Percentiles rank a stretch among this genome's conserved stretches.
Evolutionary conservation across 192 early-diverging fungal genomes (phyloP).

Genomic region (Dispira parvispora): DNA sequence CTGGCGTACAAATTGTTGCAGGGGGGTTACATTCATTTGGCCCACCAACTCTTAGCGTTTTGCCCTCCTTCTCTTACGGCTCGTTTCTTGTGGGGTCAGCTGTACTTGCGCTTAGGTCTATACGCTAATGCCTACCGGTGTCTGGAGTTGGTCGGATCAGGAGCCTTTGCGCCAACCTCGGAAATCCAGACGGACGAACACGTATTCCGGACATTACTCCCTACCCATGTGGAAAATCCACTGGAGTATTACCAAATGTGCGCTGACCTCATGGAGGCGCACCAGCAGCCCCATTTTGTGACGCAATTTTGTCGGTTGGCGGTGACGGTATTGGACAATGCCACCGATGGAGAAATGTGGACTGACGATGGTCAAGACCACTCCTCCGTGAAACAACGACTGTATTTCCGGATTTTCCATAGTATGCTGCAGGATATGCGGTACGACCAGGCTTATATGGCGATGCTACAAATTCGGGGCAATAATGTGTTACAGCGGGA

Average conservation of each 20-base stretch:
- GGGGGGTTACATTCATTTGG: not conserved
- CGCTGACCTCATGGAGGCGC: conserved; percentile 21
- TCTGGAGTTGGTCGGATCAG: conserved; percentile 18
- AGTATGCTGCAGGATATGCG: conserved; percentile 20
- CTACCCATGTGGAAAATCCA: conserved; percentile 13
- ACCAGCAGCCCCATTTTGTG: conserved; percentile 2
- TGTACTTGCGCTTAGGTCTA: conserved; percentile 21
- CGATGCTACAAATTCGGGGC: conserved; percentile 19
- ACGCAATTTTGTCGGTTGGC: conserved; percentile 20
- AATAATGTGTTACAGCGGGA: conserved; percentile 21
- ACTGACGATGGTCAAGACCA: conserved; percentile 10
- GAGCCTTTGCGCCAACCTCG: conserved; percentile 15
- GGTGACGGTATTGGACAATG: conserved; percentile 15
- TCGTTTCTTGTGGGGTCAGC: conserved; percentile 18
- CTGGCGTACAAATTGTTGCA: not conserved
- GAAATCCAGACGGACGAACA: conserved; percentile 14
- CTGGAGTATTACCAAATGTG: conserved; percentile 22
- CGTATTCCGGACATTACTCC: conserved; percentile 20
- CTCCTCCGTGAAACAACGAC: conserved; percentile 4
- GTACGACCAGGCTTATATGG: conserved; percentile 26
- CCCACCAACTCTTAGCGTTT: not conserved
- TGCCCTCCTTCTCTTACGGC: not conserved
- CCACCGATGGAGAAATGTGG: not conserved
- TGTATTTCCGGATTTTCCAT: conserved; percentile 30
- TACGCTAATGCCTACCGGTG: conserved; percentile 15